Evolutionary conservation across 768 basidiomycete genomes (phyloP), one percentile per base, ranked within the genome.

Genomic region (Tylopilus balloui): DNA sequence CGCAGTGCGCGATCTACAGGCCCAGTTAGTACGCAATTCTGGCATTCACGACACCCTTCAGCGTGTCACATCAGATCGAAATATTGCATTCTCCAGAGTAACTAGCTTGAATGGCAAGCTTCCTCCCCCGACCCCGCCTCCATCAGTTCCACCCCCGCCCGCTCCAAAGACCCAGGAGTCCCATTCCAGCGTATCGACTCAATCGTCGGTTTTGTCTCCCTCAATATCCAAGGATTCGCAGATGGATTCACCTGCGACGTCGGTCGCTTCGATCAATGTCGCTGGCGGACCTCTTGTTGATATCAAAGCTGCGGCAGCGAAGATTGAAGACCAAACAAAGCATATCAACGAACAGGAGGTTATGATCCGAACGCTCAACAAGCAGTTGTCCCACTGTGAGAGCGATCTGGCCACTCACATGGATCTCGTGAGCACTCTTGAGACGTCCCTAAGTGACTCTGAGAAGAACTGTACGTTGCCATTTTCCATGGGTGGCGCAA

Each of bases 341-440:
- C 82, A 79, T 39, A 71, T 92, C 31, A 87, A 82, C 12, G 92
- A 94, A 72, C 87, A 91, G 63, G 87, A 91, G 57, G 80, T 77
- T 43, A 93, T 92, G 86, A 90, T 95, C 72, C 88, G 90, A 69
- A 92, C 88, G 20, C 78, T 96, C 53, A 93, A 92, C 69, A 93
- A 95, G 67, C 92, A 93, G 67, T 66, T 96, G 41, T 83, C 82
- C n/a, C 92, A 95, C 65, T 93, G 91, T 62, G 93, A 96, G 70
- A 80, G 78, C 53, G 92, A 96, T 68, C 73, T 94, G 54, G 88
- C 93, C 58, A 84, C 88, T 23, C 91, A 94, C 61, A 91, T 92
- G 79, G 90, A 95, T 65, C 79, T 92, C 45, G 90, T 92, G 53
- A 78, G 72, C 53, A 88, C 85, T 10, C 76, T 95, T 21, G 91